These are phyloP conservation scores for Phytopythium helicoides DNA, from an alignment of 352 stramenopile genomes.

Conservation along the genomic window DNA sequence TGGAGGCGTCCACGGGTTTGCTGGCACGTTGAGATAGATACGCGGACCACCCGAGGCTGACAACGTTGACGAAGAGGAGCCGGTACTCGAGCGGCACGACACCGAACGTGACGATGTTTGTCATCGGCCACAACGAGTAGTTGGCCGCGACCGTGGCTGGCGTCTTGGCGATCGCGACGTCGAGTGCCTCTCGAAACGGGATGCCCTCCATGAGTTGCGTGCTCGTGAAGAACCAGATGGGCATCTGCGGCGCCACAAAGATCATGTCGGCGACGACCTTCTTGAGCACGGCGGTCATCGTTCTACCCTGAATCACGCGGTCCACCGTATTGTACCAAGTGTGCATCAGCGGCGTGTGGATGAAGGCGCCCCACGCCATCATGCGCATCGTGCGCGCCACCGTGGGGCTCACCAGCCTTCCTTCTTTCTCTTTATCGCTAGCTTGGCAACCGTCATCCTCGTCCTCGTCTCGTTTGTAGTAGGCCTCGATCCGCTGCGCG, in stretches of 20 bases:
- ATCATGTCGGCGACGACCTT: constrained; percentile 33
- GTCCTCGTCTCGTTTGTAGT: constrained; percentile 4
- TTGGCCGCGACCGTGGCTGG: constrained; percentile 21
- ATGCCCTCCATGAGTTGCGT: constrained; percentile 26
- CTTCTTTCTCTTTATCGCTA: background rate
- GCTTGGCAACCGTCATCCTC: background rate
- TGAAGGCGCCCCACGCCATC: constrained; percentile 83
- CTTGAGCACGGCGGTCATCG: constrained; percentile 20
- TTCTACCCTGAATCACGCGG: constrained; percentile 13
- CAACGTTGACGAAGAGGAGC: constrained; percentile 25
- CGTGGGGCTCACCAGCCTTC: background rate
- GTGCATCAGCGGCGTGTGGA: constrained; percentile 87
- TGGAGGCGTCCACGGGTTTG: constrained; percentile 5
- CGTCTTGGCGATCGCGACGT: constrained; percentile 22
- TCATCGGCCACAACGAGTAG: constrained; percentile 31
- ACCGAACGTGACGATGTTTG: constrained; percentile 33
- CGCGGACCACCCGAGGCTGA: constrained; percentile 28
- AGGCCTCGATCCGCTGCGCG: constrained; percentile 40
- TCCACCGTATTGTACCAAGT: constrained; percentile 89
- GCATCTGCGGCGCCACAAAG: constrained; percentile 24
- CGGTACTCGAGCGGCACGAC: constrained; percentile 31
- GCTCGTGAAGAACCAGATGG: constrained; percentile 30
- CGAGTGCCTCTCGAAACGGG: constrained; percentile 14
- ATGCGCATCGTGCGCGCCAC: constrained; percentile 37
- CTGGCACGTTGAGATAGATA: constrained; percentile 33